Base-by-base conservation (phyloP, 345 rosid genomes). In the Ailanthus altissimus region DNA sequence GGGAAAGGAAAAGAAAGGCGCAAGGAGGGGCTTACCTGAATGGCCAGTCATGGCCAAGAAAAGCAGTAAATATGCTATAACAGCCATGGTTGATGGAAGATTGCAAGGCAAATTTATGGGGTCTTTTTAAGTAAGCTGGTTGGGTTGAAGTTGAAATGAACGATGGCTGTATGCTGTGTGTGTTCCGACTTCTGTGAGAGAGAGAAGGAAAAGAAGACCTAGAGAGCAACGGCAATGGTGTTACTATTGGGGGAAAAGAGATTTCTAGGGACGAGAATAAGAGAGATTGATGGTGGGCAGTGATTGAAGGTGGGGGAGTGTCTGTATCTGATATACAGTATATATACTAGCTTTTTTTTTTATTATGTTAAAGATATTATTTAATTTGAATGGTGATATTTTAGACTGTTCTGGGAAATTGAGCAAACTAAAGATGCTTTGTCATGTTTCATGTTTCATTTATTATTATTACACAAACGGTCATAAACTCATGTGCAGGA, bases 1-100 rank as follows among this genome's bases (percentile, higher is more conserved):
- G 26, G n/a, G 69, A 68, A 69, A 61, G 42, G 67, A 15, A 50
- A 67, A 72, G 26, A 49, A 69, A 38, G 60, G 54, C n/a, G 6
- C 26, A 12, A 51, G 45, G 14, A 62, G 45, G 45, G 67, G 73
- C 93, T 90, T 85, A 93, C 98, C 86, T 86, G 97, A 88, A 83
- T 78, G 83, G 72, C 88, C 93, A 42, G 83, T 26, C 67, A 86
- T 76, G 82, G 92, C 85, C 75, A 83, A 73, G 78, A 93, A 67
- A 63, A 93, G 84, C 83, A 87, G 70, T 47, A 89, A 71, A 69
- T 69, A 81, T 70, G 88, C 72, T 62, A 88, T 75, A 79, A 78
- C 59, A 72, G 90, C 87, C 98, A 94, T 94, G 82, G 75, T 74
- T 75, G 77, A 76, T 67, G 68, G 76, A 77, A 81, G 80, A 60